Evolutionary conservation across 2,329 filamentous ascomycete species (phyloP).

Genomic region (Fusarium sp.): DNA sequence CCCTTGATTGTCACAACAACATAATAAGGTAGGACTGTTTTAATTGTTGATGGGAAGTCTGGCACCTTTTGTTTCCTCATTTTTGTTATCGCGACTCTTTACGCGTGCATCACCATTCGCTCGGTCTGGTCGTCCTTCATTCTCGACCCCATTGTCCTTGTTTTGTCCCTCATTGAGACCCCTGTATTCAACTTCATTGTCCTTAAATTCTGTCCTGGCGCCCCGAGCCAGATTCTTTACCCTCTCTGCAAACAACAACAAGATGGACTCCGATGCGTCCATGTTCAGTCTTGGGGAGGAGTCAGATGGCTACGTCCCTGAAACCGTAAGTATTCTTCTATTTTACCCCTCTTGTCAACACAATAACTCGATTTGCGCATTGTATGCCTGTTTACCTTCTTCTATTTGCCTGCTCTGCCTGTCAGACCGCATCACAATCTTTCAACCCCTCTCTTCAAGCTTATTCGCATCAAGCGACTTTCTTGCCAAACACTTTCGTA

Average conservation of each 20-base stretch:
- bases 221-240: constrained; percentile 31
- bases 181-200: constrained; percentile 27
- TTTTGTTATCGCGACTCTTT: constrained; percentile 43
- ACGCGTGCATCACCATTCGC: constrained; percentile 37
- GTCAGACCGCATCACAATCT: constrained; percentile 4
- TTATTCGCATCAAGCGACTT: constrained; percentile 4
- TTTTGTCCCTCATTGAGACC: constrained; percentile 36
- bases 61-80: constrained; percentile 40
- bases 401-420: constrained; percentile 2
- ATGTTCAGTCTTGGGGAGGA: constrained; percentile 60
- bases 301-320: constrained; percentile 57
- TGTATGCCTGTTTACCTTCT: constrained; percentile 1
- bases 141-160: constrained; percentile 22
- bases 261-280: constrained; percentile 68
- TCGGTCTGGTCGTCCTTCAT: constrained; percentile 32
- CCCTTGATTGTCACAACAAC: constrained; percentile 46
- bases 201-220: constrained; percentile 35
- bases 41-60: constrained; percentile 41
- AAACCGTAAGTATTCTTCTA: constrained; percentile 49
- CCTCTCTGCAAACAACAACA: constrained; percentile 39
- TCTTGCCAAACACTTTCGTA: background rate
- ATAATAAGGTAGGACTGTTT: constrained; percentile 44
- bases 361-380: background rate
- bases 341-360: background rate
- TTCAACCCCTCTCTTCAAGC: background rate